These are phyloP conservation scores for Clitoria ternatea DNA, from an alignment of 306 rosid species.

Conservation along the genomic window DNA sequence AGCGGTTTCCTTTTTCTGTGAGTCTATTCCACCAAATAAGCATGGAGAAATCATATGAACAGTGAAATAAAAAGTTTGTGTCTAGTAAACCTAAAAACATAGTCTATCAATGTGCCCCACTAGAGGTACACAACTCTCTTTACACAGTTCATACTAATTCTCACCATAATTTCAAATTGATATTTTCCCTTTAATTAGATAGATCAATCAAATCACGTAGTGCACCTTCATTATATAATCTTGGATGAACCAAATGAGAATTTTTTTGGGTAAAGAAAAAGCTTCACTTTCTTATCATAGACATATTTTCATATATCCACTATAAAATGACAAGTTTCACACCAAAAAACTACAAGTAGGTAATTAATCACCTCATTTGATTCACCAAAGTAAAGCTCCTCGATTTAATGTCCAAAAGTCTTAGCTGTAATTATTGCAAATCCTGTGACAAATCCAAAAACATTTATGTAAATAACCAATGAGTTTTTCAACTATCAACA, in stretches of 20 bases:
- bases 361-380: constrained; percentile 16
- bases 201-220: background rate
- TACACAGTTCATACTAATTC: background rate
- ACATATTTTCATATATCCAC: background rate
- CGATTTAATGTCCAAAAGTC: constrained; percentile 28
- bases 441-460: constrained; percentile 26
- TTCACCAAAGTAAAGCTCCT: constrained; percentile 17
- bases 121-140: background rate
- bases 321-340: background rate
- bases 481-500: constrained; percentile 36
- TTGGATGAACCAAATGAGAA: constrained; percentile 17
- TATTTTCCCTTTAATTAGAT: background rate
- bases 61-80: background rate
- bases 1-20: constrained; percentile 2
- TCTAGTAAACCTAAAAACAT: constrained; percentile 4
- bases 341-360: background rate
- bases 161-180: constrained; percentile 6
- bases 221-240: background rate
- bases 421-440: constrained; percentile 25
- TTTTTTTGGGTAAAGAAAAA: background rate
- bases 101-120: constrained; percentile 8
- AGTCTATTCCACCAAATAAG: background rate
- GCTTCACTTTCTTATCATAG: background rate
- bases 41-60: background rate
- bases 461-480: background rate